Base-by-base conservation (phyloP, 2,329 filamentous ascomycete genomes). In the Clarireedia homoeocarpa region DNA sequence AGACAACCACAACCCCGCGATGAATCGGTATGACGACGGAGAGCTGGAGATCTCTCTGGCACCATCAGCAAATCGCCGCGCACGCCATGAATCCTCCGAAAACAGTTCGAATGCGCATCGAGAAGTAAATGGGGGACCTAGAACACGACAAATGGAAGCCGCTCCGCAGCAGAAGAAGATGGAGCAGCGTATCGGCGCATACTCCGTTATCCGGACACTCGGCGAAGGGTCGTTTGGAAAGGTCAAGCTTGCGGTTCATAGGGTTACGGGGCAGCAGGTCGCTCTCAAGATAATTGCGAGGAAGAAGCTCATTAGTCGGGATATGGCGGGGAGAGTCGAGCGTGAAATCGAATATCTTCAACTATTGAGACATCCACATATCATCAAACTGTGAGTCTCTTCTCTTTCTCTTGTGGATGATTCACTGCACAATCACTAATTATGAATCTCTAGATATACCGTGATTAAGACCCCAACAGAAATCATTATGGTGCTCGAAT, bases 401-500 rank as follows among this genome's bases (percentile, higher is more conserved):
- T 14, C 45, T 40, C 14, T 40, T 40, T 40, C 38, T 17, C 17
- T 3, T 14, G 6, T 46, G 20, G 14, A n/a, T 0, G 34, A 20
- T 53, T 48, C 6, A 27, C n/a, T 24, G 30, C 4, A 12, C 20
- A 5, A 42, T 54, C 45, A 56, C 70, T 71, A 58, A 72, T 58
- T 47, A 40, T 49, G 26, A 14, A 38, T 39, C 39, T 51, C 44
- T 66, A 94, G 89, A 56, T 96, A 90, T 73, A 97, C 94, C 30
- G 94, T 99, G 62, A 97, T 99, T 71, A 96, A 95, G 61, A 96
- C 92, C 6, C 83, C 85, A 24, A 84, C 82, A 60, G 94, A 99
- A 71, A 99, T 99, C 70, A 94, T 97, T 72, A 99, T 99, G 94
- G 94, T 99, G 49, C 83, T 99, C 64, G 94, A 99, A 73, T 99